Evolutionary conservation across 179 eudicot genomes (phyloP), one percentile per base, ranked within the genome.

Genomic region (Gypsophila paniculata): DNA sequence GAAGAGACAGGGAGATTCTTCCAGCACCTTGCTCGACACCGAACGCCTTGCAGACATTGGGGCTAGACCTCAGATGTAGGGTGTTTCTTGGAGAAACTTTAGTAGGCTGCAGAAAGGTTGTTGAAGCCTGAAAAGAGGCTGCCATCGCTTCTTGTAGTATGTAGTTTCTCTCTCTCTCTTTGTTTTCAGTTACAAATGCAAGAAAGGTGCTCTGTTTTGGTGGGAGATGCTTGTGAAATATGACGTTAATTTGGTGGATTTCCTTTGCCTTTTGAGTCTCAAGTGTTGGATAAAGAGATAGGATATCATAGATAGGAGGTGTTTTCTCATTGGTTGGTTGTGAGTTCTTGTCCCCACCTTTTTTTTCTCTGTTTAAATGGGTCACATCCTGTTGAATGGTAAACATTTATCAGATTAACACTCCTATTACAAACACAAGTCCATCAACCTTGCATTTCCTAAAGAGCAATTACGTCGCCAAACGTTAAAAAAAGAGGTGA

Each of bases 71-170:
- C 44, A 89, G 72, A 65, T 81, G 93, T 44, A 79, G 80, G 72
- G 49, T 74, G 84, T 58, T 75, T 58, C 88, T 82, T 46, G 82
- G 65, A 10, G 81, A 46, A 36, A 57, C 76, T 87, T 84, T 89
- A 64, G 88, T 69, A 52, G 90, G 96, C 62, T 89, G 96, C 91
- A 88, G 85, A 61, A 92, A 79, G 17, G 97, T 95, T 42, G 97
- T 96, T 61, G 95, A 97, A 72, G 99, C 93, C 81, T 95, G 99
- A 32, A 95, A 65, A 78, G 99, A 95, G 73, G 93, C 85, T 60
- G 99, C 99, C 99, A 95, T 94, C 55, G 32, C 82, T 59, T 22
- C 74, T n/a, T 60, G n/a, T n/a, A n/a, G n/a, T n/a, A n/a, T n/a
- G n/a, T n/a, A n/a, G n/a, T n/a, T n/a, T n/a, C n/a, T n/a, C n/a